Evolutionary conservation across 192 early-diverging fungal species (phyloP).

Genomic region (Diversispora eburnea): DNA sequence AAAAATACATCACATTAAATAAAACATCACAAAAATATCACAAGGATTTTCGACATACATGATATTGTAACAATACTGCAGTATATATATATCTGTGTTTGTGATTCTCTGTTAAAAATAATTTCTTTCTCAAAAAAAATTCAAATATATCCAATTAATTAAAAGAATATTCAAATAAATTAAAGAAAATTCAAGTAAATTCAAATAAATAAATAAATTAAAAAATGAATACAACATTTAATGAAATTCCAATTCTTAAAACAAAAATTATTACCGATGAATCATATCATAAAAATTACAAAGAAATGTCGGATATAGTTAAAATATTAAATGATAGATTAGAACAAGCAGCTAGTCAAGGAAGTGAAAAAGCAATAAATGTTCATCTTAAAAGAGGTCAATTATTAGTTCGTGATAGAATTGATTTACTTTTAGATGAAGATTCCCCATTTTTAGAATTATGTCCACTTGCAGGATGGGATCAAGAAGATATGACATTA

Average conservation of each 20-base stretch:
- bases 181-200: too few relatives aligned
- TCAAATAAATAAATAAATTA: too few relatives aligned
- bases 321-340: slow-evolving; percentile 51
- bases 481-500: slow-evolving; percentile 61
- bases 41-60: too few relatives aligned
- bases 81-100: too few relatives aligned
- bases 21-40: too few relatives aligned
- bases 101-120: too few relatives aligned
- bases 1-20: too few relatives aligned
- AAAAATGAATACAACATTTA: not conserved
- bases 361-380: slow-evolving; percentile 42
- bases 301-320: slow-evolving; percentile 51
- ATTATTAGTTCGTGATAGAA: slow-evolving; percentile 56
- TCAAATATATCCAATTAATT: too few relatives aligned
- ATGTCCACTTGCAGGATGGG: slow-evolving; percentile 58
- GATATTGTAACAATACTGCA: too few relatives aligned
- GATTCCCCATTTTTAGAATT: slow-evolving; percentile 65
- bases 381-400: slow-evolving; percentile 59
- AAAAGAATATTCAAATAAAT: too few relatives aligned
- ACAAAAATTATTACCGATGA: slow-evolving; percentile 5
- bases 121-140: too few relatives aligned
- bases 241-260: slow-evolving; percentile 12
- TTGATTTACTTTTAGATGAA: slow-evolving; percentile 58
- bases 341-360: slow-evolving; percentile 48
- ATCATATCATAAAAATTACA: slow-evolving; percentile 39